Percentiles rank a stretch among this genome's conserved stretches.
phyloP scores from a whole-genome alignment of 2,329 filamentous ascomycete genomes.

The Acephala macrosclerotiorum region DNA sequence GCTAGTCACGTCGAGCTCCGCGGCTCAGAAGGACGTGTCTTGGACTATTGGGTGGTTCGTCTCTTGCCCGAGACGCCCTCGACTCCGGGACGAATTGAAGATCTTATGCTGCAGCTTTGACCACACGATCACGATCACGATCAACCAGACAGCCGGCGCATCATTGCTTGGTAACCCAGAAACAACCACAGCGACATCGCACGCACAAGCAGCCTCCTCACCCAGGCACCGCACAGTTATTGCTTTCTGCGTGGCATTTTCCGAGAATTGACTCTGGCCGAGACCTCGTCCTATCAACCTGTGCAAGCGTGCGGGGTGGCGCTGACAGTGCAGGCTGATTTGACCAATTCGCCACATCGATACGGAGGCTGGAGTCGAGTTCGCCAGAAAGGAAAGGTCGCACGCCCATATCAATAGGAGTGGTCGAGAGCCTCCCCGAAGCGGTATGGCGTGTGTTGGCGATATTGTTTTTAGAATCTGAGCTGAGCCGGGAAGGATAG shows the following conservation, averaged over 20 bases:
- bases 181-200: background rate
- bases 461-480: constrained; percentile 6
- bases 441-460: background rate
- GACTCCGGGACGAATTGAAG: too few species aligned
- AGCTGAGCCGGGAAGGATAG: constrained; percentile 6
- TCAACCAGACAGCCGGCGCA: background rate
- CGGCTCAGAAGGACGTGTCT: background rate
- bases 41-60: too few species aligned
- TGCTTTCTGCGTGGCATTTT: background rate
- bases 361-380: background rate
- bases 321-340: background rate
- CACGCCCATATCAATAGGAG: background rate
- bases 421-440: background rate
- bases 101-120: background rate
- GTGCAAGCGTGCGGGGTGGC: background rate
- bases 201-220: background rate
- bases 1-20: background rate
- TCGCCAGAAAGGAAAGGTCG: background rate
- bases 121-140: constrained; percentile 6
- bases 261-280: background rate
- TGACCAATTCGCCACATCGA: background rate
- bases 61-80: too few species aligned
- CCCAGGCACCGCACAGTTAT: background rate
- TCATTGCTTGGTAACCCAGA: background rate
- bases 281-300: background rate